These are phyloP conservation scores for Nasturtium officinale DNA, from an alignment of 345 rosid species.

Conservation along the genomic window DNA sequence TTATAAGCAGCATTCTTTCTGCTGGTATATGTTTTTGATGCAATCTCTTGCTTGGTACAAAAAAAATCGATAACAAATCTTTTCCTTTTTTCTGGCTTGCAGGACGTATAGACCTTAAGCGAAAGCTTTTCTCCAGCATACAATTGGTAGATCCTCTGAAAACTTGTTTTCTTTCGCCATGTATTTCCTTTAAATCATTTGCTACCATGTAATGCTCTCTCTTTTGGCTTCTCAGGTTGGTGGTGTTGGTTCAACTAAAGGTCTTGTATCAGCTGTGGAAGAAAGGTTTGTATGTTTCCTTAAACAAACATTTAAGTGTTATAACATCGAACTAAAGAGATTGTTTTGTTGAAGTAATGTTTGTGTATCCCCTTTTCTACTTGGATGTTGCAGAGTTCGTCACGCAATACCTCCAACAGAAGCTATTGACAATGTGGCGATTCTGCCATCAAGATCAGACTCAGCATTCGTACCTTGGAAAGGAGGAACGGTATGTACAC, in stretches of 20 bases:
- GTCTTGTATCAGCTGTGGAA: constrained; percentile 71
- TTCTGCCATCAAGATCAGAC: constrained; percentile 75
- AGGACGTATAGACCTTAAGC: constrained; percentile 93
- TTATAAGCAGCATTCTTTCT: constrained; percentile 81
- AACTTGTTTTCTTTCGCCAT: neutral
- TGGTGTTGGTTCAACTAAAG: constrained; percentile 85
- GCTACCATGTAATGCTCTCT: constrained; percentile 2
- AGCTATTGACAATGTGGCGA: constrained; percentile 60
- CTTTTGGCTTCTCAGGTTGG: constrained; percentile 58
- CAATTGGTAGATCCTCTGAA: constrained; percentile 61
- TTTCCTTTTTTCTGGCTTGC: too few species aligned
- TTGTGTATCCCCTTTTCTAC: neutral
- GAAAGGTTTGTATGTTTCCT: constrained; percentile 64
- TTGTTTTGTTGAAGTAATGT: constrained; percentile 6
- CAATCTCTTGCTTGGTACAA: neutral
- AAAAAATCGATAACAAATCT: too few species aligned
- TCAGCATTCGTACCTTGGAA: constrained; percentile 74
- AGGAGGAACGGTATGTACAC: constrained; percentile 79
- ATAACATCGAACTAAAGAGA: neutral
- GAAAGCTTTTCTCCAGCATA: constrained; percentile 85
- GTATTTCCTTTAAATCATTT: neutral
- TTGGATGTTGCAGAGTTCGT: constrained; percentile 69
- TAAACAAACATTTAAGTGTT: neutral
- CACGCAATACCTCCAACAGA: constrained; percentile 88
- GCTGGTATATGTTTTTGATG: constrained; percentile 58